Conservation (phyloP, 495 filamentous ascomycete species). For the Gamarada debralockiae region DNA sequence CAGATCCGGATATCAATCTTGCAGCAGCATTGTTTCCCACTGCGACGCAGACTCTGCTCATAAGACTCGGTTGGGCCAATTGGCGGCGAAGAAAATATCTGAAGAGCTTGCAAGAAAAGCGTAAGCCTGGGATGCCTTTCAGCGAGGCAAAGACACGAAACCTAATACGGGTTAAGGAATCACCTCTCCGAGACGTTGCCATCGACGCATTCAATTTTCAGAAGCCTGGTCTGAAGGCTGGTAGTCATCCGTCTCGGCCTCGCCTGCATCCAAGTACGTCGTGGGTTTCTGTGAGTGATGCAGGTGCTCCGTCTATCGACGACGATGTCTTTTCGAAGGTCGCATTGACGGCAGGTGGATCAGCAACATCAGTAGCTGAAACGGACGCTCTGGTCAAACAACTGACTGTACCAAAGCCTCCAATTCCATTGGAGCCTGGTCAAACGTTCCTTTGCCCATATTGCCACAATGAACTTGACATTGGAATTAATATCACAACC, state of each 20-base stretch:
- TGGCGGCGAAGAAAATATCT: conserved; percentile 1
- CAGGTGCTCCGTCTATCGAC: not conserved
- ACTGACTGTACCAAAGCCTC: not conserved
- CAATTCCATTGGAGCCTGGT: not conserved
- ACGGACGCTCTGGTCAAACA: not conserved
- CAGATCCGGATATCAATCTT: not conserved
- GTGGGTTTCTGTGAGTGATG: not conserved
- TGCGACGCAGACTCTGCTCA: not conserved
- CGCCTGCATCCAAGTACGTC: not conserved
- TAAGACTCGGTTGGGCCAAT: not conserved
- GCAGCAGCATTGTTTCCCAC: not conserved
- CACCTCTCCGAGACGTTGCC: not conserved
- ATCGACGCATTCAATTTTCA: not conserved
- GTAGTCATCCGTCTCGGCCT: not conserved
- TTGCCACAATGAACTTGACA: conserved; percentile 15
- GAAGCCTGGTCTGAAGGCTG: not conserved
- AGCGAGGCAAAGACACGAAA: not conserved
- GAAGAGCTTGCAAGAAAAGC: not conserved
- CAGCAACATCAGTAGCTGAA: not conserved
- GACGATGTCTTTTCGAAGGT: not conserved
- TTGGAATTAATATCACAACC: conserved; percentile 7
- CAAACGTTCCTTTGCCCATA: conserved; percentile 15
- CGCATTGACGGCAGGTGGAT: not conserved
- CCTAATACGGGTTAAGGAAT: not conserved
- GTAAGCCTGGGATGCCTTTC: not conserved